phyloP scores from a whole-genome alignment of 169 alveolate genomes.

The Eimeria falciformis region DNA sequence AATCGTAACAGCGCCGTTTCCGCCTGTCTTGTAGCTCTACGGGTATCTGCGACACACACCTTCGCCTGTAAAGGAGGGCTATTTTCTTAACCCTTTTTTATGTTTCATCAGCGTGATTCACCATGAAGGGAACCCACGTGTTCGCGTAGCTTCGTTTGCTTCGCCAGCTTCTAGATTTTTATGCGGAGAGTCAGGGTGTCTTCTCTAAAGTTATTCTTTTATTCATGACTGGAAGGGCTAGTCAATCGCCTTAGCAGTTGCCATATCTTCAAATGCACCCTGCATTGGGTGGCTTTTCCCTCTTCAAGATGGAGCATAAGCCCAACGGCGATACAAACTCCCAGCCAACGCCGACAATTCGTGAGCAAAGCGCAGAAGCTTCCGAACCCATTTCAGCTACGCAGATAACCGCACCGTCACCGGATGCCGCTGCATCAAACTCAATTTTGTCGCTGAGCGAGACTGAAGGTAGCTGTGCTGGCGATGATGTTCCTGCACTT shows the following conservation, averaged over 20 bases:
- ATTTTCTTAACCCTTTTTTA: too few species aligned
- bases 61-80: too few species aligned
- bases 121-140: not conserved
- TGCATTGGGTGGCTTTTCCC: conserved; percentile 36
- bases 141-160: not conserved
- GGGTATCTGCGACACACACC: too few species aligned
- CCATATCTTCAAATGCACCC: not conserved
- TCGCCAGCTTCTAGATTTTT: not conserved
- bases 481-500: too few species aligned
- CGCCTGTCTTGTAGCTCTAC: too few species aligned
- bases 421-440: conserved; percentile 46
- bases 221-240: not conserved
- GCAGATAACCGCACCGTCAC: not conserved
- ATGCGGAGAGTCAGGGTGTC: not conserved
- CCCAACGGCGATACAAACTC: conserved; percentile 24
- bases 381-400: not conserved
- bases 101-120: too few species aligned
- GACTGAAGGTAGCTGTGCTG: not conserved
- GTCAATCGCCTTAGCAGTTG: not conserved
- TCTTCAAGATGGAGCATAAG: conserved; percentile 57
- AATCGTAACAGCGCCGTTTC: too few species aligned
- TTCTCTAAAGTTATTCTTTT: not conserved
- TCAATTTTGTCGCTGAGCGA: not conserved
- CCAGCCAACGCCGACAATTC: not conserved
- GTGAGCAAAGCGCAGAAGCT: not conserved